Conservation (phyloP, 805 yeast species). For the Nakazawaea pomicola region DNA sequence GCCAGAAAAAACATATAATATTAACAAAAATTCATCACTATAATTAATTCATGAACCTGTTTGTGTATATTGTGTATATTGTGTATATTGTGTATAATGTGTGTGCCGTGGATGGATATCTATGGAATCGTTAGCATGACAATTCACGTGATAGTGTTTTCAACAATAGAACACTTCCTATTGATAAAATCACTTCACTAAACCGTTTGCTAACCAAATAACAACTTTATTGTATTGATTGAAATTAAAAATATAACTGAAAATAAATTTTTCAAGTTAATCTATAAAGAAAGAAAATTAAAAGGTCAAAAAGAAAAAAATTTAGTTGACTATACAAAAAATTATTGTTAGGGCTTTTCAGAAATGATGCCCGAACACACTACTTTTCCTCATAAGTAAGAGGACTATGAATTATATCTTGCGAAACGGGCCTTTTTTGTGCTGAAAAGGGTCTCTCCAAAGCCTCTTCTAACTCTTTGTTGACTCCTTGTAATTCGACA, state of each 20-base stretch:
- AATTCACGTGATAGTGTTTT: background rate
- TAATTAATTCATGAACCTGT: background rate
- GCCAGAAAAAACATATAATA: conserved; percentile 71
- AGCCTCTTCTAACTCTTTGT: conserved; percentile 8
- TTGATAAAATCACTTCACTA: too few species aligned
- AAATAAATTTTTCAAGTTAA: conserved; percentile 1
- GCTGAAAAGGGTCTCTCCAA: background rate
- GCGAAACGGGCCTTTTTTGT: background rate
- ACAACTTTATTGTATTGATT: background rate
- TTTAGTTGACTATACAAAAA: too few species aligned
- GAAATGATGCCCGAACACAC: too few species aligned
- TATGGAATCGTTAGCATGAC: too few species aligned
- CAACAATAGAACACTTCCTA: conserved; percentile 15
- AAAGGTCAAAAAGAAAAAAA: background rate
- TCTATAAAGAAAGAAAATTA: background rate
- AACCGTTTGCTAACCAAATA: too few species aligned
- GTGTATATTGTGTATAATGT: too few species aligned
- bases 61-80: too few species aligned
- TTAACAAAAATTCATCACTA: conserved; percentile 22
- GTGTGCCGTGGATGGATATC: too few species aligned
- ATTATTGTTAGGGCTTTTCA: too few species aligned
- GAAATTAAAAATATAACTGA: background rate
- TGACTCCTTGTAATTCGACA: conserved; percentile 29
- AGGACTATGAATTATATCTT: too few species aligned
- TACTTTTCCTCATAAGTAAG: background rate